Percentiles rank a stretch among this genome's conserved stretches.
Evolutionary conservation across 2,329 filamentous ascomycete genomes (phyloP).

Genomic region (Dendryphion nanum): DNA sequence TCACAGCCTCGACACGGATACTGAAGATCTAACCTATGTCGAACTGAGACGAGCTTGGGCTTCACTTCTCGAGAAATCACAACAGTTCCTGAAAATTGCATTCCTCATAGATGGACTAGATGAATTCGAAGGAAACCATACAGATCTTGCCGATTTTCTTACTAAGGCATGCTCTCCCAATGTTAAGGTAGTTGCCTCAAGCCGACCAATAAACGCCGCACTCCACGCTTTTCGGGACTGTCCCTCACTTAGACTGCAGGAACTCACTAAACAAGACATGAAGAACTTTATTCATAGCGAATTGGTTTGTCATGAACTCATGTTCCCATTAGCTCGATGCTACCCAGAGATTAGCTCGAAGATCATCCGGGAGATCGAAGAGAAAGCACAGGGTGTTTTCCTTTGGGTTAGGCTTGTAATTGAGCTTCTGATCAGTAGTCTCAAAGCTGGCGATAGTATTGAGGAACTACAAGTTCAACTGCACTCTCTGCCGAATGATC

Average conservation of each 20-base stretch:
- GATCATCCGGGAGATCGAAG: neutral
- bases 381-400: constrained; percentile 7
- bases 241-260: constrained; percentile 8
- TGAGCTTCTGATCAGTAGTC: constrained; percentile 7
- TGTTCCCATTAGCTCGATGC: neutral
- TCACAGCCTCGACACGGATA: constrained; percentile 1
- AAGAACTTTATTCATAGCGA: constrained; percentile 6
- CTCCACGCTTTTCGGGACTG: constrained; percentile 8
- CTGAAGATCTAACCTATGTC: constrained; percentile 1
- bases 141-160: constrained; percentile 7
- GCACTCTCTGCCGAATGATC: constrained; percentile 5
- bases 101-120: constrained; percentile 21
- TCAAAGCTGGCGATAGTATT: constrained; percentile 10
- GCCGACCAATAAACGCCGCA: constrained; percentile 12
- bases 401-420: constrained; percentile 15
- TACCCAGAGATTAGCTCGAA: neutral
- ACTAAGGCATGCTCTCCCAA: neutral
- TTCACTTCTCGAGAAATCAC: constrained; percentile 3
- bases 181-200: constrained; percentile 15
- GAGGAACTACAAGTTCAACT: constrained; percentile 8
- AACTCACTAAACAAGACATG: constrained; percentile 11
- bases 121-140: constrained; percentile 16
- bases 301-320: constrained; percentile 1
- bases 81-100: constrained; percentile 5
- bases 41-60: constrained; percentile 8